phyloP scores from a whole-genome alignment of 176 grass and related monocot genomes.

The Guadua angustifolia region DNA sequence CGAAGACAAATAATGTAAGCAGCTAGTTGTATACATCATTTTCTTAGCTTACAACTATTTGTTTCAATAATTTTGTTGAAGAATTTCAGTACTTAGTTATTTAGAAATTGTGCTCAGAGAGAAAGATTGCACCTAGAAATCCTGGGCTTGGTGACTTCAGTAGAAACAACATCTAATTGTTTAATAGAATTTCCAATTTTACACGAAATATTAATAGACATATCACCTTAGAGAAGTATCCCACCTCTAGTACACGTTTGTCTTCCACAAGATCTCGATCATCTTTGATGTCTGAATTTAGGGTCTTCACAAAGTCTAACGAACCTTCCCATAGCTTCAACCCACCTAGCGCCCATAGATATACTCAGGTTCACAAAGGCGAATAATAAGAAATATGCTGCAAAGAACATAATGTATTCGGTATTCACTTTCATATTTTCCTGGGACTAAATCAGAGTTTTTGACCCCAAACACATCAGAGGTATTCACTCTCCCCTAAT shows the following conservation, averaged over 20 bases:
- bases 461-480: slow-evolving; percentile 82
- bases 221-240: slow-evolving; percentile 49
- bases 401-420: slow-evolving; percentile 31
- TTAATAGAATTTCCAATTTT: slow-evolving; percentile 4
- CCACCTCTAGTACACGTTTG: slow-evolving; percentile 82
- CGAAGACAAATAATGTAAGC: slow-evolving; percentile 39
- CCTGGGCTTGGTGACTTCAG: not conserved
- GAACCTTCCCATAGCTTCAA: slow-evolving; percentile 98
- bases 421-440: slow-evolving; percentile 87
- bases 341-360: slow-evolving; percentile 58
- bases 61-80: slow-evolving; percentile 10
- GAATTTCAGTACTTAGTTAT: not conserved
- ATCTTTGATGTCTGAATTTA: slow-evolving; percentile 59
- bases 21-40: slow-evolving; percentile 28
- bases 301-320: slow-evolving; percentile 71
- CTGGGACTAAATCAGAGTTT: slow-evolving; percentile 91
- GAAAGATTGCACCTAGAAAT: slow-evolving; percentile 9
- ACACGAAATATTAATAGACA: slow-evolving; percentile 23
- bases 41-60: slow-evolving; percentile 35
- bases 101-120: slow-evolving; percentile 24
- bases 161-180: slow-evolving; percentile 21
- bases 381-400: not conserved
- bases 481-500: slow-evolving; percentile 78
- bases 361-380: slow-evolving; percentile 25
- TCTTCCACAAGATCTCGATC: slow-evolving; percentile 54